Evolutionary conservation across 495 filamentous ascomycete species (phyloP).

Genomic region (Penicillium daleae): DNA sequence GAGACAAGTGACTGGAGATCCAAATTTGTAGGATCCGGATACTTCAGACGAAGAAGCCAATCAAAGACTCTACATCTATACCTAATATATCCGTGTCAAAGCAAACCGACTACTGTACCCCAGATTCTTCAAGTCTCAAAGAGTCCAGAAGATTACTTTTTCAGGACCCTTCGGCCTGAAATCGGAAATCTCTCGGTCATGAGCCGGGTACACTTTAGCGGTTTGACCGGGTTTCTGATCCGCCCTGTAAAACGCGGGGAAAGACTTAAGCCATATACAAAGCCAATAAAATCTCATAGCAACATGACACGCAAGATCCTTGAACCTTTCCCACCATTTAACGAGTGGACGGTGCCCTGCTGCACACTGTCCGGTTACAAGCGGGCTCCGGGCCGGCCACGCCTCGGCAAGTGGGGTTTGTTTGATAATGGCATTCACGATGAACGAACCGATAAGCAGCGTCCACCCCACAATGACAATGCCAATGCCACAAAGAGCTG

Average conservation of each 20-base stretch:
- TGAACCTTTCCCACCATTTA: not conserved
- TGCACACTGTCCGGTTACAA: not conserved
- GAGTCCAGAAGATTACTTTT: not conserved
- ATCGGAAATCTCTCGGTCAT: not conserved
- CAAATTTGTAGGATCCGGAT: no score
- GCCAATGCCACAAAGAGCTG: not conserved
- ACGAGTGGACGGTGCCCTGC: not conserved
- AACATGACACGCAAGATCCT: not conserved
- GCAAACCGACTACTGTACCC: no score
- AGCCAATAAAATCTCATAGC: not conserved
- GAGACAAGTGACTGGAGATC: no score
- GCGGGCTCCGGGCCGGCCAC: constrained; percentile 7
- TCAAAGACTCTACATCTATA: no score
- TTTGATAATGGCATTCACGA: constrained; percentile 7
- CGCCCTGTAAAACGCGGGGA: not conserved
- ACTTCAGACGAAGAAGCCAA: no score
- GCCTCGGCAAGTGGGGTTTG: constrained; percentile 1
- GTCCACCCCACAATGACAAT: not conserved
- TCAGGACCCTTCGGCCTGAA: not conserved
- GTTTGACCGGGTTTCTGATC: not conserved
- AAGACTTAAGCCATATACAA: not conserved
- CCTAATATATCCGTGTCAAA: no score
- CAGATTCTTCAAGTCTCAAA: no score
- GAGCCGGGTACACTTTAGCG: not conserved
- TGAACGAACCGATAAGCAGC: not conserved